Evolutionary conservation across 2,329 filamentous ascomycete genomes (phyloP), one percentile per base, ranked within the genome.

Genomic region (Beauveria asiatica): DNA sequence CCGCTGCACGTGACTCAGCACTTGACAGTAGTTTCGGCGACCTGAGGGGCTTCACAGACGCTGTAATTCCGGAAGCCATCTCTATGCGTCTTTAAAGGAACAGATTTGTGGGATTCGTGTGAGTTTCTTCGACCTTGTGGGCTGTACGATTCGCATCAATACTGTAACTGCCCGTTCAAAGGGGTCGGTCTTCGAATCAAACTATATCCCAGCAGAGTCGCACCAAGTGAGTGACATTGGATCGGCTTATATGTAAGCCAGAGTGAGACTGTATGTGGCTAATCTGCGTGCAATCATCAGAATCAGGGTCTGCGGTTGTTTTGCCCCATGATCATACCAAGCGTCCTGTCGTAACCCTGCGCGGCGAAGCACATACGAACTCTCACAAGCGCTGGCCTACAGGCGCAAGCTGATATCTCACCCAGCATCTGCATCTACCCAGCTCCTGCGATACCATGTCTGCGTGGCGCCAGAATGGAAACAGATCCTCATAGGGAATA

Each of bases 11-110:
- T 61, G 59, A 61, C 59, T 46, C 19, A 8, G 9, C 53, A 45
- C 33, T 57, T 45, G 27, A 33, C 41, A 61, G 48, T 61, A 61
- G 53, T 61, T 57, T 61, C 52, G 53, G 59, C 59, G 41, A 46
- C 59, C 53, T 61, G 59, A 61, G 59, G 59, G 59, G 59, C 59
- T 57, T 61, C 53, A 57, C 52, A 41, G 27, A 45, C 21, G 45
- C 30, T 39, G 53, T 56, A 57, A 61, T 61, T 46, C 50, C 41
- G 21, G 42, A 39, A 42, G 3, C 56, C 57, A 48, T 60, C 57
- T 27, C 30, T 55, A 33, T 54, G 25, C 17, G 50, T 54, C 42
- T 19, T 60, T 54, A 9, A 9, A 41, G 42, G 23, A 42, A 21
- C 11, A 42, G 21, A 48, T 30, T 49, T 41, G 27, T 49, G 49